These are phyloP conservation scores for Aspergillus niger DNA, from an alignment of 2,329 filamentous ascomycete species.

Conservation along the genomic window DNA sequence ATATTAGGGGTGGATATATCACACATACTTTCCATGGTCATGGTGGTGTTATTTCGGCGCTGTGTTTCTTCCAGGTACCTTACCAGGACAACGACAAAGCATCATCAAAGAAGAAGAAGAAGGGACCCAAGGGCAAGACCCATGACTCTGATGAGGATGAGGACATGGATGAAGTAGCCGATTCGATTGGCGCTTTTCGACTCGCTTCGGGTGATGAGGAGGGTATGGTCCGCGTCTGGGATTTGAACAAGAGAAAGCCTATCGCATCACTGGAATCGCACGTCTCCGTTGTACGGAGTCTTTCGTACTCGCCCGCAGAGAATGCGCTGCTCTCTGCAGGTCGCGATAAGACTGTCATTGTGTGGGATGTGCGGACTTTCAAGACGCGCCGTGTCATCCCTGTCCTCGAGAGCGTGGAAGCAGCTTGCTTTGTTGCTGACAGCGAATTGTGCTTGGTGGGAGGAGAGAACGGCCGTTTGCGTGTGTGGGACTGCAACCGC, in stretches of 20 bases:
- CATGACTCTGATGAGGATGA: conserved; percentile 40
- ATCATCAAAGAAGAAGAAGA: conserved; percentile 47
- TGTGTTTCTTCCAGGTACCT: conserved; percentile 84
- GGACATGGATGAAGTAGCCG: conserved; percentile 48
- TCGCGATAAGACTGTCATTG: conserved; percentile 88
- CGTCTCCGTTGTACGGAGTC: conserved; percentile 85
- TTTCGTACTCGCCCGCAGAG: conserved; percentile 77
- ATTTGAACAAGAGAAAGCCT: conserved; percentile 79
- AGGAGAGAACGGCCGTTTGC: conserved; percentile 77
- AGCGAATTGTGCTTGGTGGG: conserved; percentile 78
- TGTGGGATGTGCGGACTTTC: conserved; percentile 89
- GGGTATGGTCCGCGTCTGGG: conserved; percentile 88
- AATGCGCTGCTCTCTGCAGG: conserved; percentile 79
- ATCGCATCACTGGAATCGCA: conserved; percentile 83
- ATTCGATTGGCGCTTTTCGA: conserved; percentile 65
- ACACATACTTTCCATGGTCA: conserved; percentile 96
- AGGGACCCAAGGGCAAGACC: conserved; percentile 38
- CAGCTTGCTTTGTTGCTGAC: conserved; percentile 73
- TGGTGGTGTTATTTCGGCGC: conserved; percentile 83
- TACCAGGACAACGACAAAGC: conserved; percentile 44
- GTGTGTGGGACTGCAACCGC: conserved; percentile 78
- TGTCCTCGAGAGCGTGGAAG: conserved; percentile 81
- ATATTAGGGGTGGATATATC: conserved; percentile 83
- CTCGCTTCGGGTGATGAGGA: conserved; percentile 92
- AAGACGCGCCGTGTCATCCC: conserved; percentile 78